A percentile compares a stretch with the other conserved stretches of the same genome.
These are phyloP conservation scores for Pythium vanterpoolii DNA, from an alignment of 352 stramenopile genomes.

Conservation along the genomic window DNA sequence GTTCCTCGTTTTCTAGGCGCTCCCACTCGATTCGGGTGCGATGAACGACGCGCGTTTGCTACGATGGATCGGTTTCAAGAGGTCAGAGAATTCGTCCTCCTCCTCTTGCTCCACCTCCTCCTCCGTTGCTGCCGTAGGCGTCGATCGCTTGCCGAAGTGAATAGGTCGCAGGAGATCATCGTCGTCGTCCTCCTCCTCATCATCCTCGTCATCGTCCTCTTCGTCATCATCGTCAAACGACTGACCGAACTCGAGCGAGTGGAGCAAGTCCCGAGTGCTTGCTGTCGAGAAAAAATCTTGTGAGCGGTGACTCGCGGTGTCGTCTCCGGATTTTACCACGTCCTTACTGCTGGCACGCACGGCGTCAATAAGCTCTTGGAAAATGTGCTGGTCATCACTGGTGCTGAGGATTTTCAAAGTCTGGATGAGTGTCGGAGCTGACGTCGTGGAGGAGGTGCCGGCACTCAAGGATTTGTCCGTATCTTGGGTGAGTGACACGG, in stretches of 20 bases:
- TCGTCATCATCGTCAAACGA: slow-evolving; percentile 30
- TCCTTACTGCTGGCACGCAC: slow-evolving; percentile 19
- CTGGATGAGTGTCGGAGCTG: slow-evolving; percentile 31
- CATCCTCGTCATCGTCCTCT: slow-evolving; percentile 25
- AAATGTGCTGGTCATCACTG: slow-evolving; percentile 62
- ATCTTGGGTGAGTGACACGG: slow-evolving; percentile 58
- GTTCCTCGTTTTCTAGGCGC: background rate
- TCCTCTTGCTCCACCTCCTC: background rate
- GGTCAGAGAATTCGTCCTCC: slow-evolving; percentile 9
- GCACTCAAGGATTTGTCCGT: slow-evolving; percentile 6
- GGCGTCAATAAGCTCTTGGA: slow-evolving; percentile 59
- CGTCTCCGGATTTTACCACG: background rate
- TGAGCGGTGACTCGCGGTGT: background rate
- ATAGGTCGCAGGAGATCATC: background rate
- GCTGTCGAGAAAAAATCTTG: slow-evolving; percentile 13
- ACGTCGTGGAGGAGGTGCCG: slow-evolving; percentile 12
- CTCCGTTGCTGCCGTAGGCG: too few species aligned
- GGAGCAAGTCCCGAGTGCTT: slow-evolving; percentile 18
- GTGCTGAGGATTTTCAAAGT: slow-evolving; percentile 49
- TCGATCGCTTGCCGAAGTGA: slow-evolving; percentile 3
- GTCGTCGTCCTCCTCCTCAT: slow-evolving; percentile 6
- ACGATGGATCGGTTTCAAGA: slow-evolving; percentile 21
- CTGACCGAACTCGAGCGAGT: slow-evolving; percentile 31
- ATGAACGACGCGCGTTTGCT: slow-evolving; percentile 13
- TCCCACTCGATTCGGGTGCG: background rate